Evolutionary conservation across 2,329 filamentous ascomycete genomes (phyloP).

Genomic region (Scytalidium lignicola): DNA sequence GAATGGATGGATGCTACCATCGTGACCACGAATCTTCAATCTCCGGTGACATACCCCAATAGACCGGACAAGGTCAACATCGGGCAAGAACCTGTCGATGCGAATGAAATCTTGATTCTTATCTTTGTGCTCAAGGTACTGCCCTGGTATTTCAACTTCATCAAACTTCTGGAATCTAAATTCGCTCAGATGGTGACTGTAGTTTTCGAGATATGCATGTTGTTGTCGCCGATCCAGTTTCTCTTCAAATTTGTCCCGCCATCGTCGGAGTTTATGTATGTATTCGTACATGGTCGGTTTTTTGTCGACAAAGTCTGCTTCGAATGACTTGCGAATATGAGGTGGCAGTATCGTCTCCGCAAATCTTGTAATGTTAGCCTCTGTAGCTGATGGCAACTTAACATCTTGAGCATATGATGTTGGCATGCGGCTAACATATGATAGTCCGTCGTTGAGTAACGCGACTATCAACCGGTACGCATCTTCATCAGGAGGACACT

Average conservation of each 20-base stretch:
- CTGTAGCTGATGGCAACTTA: conserved; percentile 83
- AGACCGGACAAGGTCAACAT: conserved; percentile 86
- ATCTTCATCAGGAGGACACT: conserved; percentile 96
- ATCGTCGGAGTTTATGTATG: conserved; percentile 91
- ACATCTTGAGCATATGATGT: conserved; percentile 83
- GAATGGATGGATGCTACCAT: conserved; percentile 95
- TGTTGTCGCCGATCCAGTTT: conserved; percentile 74
- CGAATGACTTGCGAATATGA: conserved; percentile 94
- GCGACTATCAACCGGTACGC: conserved; percentile 97
- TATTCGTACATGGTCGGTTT: conserved; percentile 99
- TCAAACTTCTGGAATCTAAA: conserved; percentile 98
- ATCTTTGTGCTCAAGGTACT: conserved; percentile 95
- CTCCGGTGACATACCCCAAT: conserved; percentile 89
- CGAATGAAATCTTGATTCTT: conserved; percentile 99
- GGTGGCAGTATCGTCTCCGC: conserved; percentile 91
- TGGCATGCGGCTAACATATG: conserved; percentile 85
- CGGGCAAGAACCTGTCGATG: conserved; percentile 93
- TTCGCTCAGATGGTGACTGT: conserved; percentile 87
- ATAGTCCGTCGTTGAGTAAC: conserved; percentile 88
- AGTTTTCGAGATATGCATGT: conserved; percentile 59
- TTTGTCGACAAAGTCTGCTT: conserved; percentile 90
- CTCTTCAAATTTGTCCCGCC: conserved; percentile 97
- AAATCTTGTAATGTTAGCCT: conserved; percentile 94
- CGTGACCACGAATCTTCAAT: conserved; percentile 93
- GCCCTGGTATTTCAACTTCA: conserved; percentile 94